Evolutionary conservation across 768 basidiomycete genomes (phyloP).

Genomic region (Dentipellis sp.): DNA sequence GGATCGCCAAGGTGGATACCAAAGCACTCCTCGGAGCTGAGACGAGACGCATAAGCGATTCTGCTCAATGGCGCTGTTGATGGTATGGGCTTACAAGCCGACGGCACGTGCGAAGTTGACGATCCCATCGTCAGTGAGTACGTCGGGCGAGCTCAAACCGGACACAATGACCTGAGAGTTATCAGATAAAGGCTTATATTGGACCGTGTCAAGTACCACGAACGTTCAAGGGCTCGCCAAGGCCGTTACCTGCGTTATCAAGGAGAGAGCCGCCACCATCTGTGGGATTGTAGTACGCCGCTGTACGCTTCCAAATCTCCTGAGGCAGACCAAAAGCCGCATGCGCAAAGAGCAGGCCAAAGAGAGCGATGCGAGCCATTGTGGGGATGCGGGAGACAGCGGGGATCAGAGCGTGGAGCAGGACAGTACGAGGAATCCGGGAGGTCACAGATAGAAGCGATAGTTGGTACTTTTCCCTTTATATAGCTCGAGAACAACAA

Average conservation of each 20-base stretch:
- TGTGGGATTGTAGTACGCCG: slow-evolving; percentile 27
- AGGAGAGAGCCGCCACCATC: slow-evolving; percentile 35
- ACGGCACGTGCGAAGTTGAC: slow-evolving; percentile 52
- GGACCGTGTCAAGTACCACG: background rate
- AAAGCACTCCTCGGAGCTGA: slow-evolving; percentile 32
- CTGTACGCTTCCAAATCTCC: background rate
- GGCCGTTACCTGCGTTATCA: slow-evolving; percentile 25
- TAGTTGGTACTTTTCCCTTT: background rate
- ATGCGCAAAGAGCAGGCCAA: slow-evolving; percentile 9
- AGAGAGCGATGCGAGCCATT: slow-evolving; percentile 7
- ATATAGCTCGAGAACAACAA: background rate
- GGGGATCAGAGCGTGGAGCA: background rate
- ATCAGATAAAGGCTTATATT: too few relatives aligned
- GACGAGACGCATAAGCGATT: background rate
- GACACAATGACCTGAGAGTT: slow-evolving; percentile 45
- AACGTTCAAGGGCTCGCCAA: slow-evolving; percentile 39
- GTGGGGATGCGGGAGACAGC: background rate
- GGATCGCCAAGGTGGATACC: slow-evolving; percentile 26
- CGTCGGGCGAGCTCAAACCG: slow-evolving; percentile 44
- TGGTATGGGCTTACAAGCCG: slow-evolving; percentile 40
- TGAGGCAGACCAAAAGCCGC: slow-evolving; percentile 1
- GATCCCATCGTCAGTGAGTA: slow-evolving; percentile 48
- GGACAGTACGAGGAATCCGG: background rate
- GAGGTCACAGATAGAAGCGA: background rate
- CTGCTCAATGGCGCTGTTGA: slow-evolving; percentile 23